Percentiles rank a stretch among this genome's conserved stretches.
phyloP scores from a whole-genome alignment of 805 yeast species.

The Wickerhamomyces sydowiorum region DNA sequence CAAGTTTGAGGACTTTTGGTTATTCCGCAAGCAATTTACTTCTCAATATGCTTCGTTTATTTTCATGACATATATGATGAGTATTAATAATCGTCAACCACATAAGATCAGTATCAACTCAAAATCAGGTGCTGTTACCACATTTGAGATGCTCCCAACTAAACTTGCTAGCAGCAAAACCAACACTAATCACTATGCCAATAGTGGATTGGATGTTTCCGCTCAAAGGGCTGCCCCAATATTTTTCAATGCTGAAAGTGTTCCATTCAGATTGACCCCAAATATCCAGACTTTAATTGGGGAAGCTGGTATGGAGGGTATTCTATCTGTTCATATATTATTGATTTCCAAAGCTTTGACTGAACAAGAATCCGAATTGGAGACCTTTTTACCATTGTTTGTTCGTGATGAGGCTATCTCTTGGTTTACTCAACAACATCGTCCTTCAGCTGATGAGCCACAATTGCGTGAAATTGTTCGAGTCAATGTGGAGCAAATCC shows the following conservation, averaged over 20 bases:
- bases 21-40: slow-evolving; percentile 91
- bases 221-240: slow-evolving; percentile 51
- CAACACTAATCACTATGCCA: slow-evolving; percentile 28
- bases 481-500: slow-evolving; percentile 79
- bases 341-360: slow-evolving; percentile 82
- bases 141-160: slow-evolving; percentile 93
- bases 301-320: slow-evolving; percentile 88
- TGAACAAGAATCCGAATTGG: slow-evolving; percentile 89
- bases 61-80: slow-evolving; percentile 90
- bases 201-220: slow-evolving; percentile 28
- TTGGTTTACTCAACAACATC: slow-evolving; percentile 88
- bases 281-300: slow-evolving; percentile 92
- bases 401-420: slow-evolving; percentile 93
- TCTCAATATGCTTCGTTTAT: slow-evolving; percentile 92
- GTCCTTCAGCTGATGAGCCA: slow-evolving; percentile 76
- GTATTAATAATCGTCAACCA: slow-evolving; percentile 89
- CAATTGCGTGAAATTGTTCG: slow-evolving; percentile 83
- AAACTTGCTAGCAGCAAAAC: slow-evolving; percentile 52
- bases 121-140: slow-evolving; percentile 84
- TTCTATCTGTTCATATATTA: slow-evolving; percentile 78
- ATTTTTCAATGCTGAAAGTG: slow-evolving; percentile 86
- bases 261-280: slow-evolving; percentile 95
- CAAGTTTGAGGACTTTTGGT: slow-evolving; percentile 91
- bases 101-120: slow-evolving; percentile 83
- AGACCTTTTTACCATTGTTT: slow-evolving; percentile 85